phyloP scores from a whole-genome alignment of 306 rosid species.

The Hippophae tibetana region DNA sequence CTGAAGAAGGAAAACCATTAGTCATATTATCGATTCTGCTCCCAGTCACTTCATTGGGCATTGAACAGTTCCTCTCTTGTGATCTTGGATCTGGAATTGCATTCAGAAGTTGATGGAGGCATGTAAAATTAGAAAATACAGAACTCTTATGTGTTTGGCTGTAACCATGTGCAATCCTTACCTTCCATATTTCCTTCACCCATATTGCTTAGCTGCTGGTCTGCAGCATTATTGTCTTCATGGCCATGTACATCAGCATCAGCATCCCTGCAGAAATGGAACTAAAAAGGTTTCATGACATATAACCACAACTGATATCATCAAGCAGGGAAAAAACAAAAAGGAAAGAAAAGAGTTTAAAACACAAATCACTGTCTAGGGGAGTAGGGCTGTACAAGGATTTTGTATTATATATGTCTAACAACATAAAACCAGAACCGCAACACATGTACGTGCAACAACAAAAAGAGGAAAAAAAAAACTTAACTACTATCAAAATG shows the following conservation, averaged over 20 bases:
- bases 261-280: conserved; percentile 26
- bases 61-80: too few species aligned
- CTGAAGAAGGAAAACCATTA: too few species aligned
- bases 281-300: not conserved
- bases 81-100: too few species aligned
- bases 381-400: not conserved
- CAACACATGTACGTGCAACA: not conserved
- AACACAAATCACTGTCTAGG: not conserved
- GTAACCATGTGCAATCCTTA: conserved; percentile 11
- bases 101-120: too few species aligned
- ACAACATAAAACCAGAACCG: not conserved
- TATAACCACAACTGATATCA: not conserved
- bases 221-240: conserved; percentile 19
- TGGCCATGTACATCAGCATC: conserved; percentile 24
- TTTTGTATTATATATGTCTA: not conserved
- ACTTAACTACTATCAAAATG: not conserved
- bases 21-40: too few species aligned
- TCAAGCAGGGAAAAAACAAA: not conserved
- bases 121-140: not conserved
- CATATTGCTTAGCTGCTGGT: conserved; percentile 19
- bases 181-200: conserved; percentile 19
- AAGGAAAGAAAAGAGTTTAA: not conserved
- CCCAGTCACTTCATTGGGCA: too few species aligned
- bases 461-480: not conserved
- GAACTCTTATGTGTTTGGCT: too few species aligned